phyloP scores from a whole-genome alignment of 2,329 filamentous ascomycete genomes.

The Periconia digitata region DNA sequence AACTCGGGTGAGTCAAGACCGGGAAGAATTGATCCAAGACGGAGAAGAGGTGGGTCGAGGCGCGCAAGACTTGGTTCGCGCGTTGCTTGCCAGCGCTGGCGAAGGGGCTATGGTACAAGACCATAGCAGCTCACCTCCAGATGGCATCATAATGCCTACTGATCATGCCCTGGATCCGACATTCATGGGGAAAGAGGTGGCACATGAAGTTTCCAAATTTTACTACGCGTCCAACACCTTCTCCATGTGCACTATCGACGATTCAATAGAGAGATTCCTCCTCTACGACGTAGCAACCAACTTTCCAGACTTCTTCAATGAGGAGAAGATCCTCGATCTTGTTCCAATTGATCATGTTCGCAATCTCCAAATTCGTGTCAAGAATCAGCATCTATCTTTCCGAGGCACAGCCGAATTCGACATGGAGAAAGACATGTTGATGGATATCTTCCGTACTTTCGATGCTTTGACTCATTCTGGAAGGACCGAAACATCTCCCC shows the following conservation, averaged over 20 bases:
- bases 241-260: slow-evolving; percentile 22
- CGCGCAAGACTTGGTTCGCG: background rate
- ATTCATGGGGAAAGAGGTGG: slow-evolving; percentile 18
- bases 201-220: slow-evolving; percentile 14
- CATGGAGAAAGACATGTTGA: slow-evolving; percentile 13
- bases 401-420: slow-evolving; percentile 4
- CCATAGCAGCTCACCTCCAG: slow-evolving; percentile 20
- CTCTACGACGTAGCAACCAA: slow-evolving; percentile 4
- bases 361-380: slow-evolving; percentile 27
- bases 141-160: slow-evolving; percentile 19
- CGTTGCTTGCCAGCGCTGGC: background rate
- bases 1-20: background rate
- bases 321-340: background rate
- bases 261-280: slow-evolving; percentile 13
- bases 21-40: background rate
- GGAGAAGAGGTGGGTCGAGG: background rate
- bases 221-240: slow-evolving; percentile 27
- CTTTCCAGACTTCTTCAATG: background rate
- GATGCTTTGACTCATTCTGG: background rate
- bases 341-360: slow-evolving; percentile 15
- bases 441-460: slow-evolving; percentile 1
- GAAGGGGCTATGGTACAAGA: slow-evolving; percentile 12
- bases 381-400: slow-evolving; percentile 19
- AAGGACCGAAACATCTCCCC: background rate
- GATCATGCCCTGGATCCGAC: slow-evolving; percentile 21